These are phyloP conservation scores for Ricinus communis DNA, from an alignment of 345 rosid genomes.

Conservation along the genomic window DNA sequence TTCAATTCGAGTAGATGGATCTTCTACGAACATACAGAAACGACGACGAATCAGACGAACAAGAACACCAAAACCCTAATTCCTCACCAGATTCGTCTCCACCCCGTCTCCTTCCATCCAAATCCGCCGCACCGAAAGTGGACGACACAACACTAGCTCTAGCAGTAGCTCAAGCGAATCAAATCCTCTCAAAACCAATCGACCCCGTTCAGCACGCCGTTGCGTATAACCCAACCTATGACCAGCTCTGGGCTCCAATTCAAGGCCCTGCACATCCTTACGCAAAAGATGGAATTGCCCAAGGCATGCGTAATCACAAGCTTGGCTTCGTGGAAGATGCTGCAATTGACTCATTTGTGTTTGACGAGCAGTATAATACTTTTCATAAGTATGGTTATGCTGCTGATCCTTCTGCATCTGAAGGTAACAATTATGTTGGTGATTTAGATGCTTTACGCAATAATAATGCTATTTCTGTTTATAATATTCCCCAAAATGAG, in stretches of 20 bases:
- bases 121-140: constrained; percentile 88
- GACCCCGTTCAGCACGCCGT: constrained; percentile 79
- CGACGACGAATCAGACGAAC: constrained; percentile 35
- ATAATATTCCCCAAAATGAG: constrained; percentile 73
- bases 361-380: constrained; percentile 92
- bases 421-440: constrained; percentile 68
- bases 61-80: constrained; percentile 25
- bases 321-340: constrained; percentile 96
- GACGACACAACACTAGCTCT: constrained; percentile 90
- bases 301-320: constrained; percentile 97
- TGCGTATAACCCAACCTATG: constrained; percentile 73
- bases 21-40: constrained; percentile 45
- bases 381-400: constrained; percentile 89
- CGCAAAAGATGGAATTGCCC: constrained; percentile 93
- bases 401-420: constrained; percentile 65
- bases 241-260: constrained; percentile 94
- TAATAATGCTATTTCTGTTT: constrained; percentile 71
- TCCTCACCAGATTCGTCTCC: constrained; percentile 76
- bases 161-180: constrained; percentile 59
- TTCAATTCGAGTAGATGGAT: constrained; percentile 57
- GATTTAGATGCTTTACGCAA: constrained; percentile 64
- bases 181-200: constrained; percentile 60
- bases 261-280: constrained; percentile 85
- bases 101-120: constrained; percentile 62
- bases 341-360: constrained; percentile 71